Conservation (phyloP, 306 rosid genomes). For the Lithocarpus polystachyus region DNA sequence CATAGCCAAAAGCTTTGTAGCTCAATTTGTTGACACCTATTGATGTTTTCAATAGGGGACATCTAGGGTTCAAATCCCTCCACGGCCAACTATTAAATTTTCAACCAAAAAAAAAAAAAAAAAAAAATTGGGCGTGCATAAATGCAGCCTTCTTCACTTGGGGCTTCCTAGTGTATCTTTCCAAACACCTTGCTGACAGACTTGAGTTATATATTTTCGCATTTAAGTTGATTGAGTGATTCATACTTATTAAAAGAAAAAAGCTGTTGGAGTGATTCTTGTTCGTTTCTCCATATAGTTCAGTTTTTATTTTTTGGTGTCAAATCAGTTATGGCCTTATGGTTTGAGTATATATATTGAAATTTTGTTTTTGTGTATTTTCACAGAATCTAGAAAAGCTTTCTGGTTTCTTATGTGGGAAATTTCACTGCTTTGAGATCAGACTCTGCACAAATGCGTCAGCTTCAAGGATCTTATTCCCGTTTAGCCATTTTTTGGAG, state of each 20-base stretch:
- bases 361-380: conserved; percentile 10
- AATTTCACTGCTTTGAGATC: conserved; percentile 48
- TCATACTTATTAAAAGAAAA: no score
- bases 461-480: conserved; percentile 28
- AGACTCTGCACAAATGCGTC: conserved; percentile 37
- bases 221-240: not conserved
- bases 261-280: not conserved
- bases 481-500: conserved; percentile 19
- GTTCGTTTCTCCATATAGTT: not conserved
- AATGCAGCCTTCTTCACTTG: not conserved
- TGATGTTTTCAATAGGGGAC: no score
- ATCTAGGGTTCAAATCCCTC: no score
- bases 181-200: not conserved
- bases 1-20: no score
- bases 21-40: no score
- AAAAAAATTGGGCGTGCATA: not conserved
- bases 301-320: not conserved
- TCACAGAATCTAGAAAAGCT: conserved; percentile 55
- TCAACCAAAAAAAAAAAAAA: no score
- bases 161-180: not conserved
- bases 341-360: conserved; percentile 4
- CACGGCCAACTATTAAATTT: no score
- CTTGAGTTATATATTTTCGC: no score
- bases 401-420: conserved; percentile 72
- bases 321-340: not conserved